A percentile compares a stretch with the other conserved stretches of the same genome.
Evolutionary conservation across 2,329 filamentous ascomycete species (phyloP).

Genomic region (Diplocarpon mali): DNA sequence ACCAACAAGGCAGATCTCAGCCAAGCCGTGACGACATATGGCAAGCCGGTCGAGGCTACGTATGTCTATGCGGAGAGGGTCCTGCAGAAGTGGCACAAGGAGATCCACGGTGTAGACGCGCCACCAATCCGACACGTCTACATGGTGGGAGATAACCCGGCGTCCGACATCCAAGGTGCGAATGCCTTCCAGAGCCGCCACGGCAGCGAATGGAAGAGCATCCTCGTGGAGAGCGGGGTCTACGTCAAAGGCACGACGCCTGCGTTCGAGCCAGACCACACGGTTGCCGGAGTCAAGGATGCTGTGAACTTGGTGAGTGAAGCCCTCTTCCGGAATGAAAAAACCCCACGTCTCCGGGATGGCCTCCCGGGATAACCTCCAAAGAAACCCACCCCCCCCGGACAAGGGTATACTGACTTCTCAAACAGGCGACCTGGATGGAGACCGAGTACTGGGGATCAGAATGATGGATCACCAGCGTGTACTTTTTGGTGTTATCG

Average conservation of each 20-base stretch:
- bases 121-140: constrained; percentile 47
- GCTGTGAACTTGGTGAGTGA: too few species aligned
- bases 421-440: too few species aligned
- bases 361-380: too few species aligned
- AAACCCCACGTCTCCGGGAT: too few species aligned
- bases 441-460: neutral
- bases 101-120: neutral
- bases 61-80: constrained; percentile 56
- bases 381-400: too few species aligned
- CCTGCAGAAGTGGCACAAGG: constrained; percentile 4
- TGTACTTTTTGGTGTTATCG: neutral
- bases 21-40: neutral
- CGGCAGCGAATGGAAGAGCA: constrained; percentile 50
- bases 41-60: constrained; percentile 28
- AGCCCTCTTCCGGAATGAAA: too few species aligned
- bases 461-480: neutral
- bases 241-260: constrained; percentile 36
- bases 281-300: constrained; percentile 28
- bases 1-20: neutral
- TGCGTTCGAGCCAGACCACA: constrained; percentile 40
- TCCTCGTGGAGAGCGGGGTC: constrained; percentile 59
- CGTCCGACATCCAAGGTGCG: constrained; percentile 60
- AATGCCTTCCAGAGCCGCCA: constrained; percentile 46
- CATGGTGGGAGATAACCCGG: constrained; percentile 52
- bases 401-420: too few species aligned